Percentiles rank a stretch among this genome's conserved stretches.
Evolutionary conservation across 441 rosid species (phyloP).

Genomic region (Euphorbia corollata): DNA sequence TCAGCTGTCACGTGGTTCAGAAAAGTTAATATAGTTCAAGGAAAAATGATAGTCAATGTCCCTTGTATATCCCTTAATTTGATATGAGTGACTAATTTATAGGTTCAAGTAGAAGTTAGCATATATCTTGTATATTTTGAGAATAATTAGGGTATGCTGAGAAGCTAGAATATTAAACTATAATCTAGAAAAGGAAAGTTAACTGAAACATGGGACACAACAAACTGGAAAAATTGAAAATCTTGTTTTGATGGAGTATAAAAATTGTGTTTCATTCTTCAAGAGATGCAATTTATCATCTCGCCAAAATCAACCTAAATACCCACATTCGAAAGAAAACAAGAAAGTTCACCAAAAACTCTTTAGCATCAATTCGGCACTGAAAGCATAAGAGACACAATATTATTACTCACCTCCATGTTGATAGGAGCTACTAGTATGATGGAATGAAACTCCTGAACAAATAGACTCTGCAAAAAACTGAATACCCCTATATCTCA

Average conservation of each 20-base stretch:
- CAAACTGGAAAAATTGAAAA: not conserved
- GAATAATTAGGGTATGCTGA: not conserved
- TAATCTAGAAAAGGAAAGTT: not conserved
- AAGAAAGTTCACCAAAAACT: not conserved
- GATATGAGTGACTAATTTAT: not conserved
- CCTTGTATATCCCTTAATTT: not conserved
- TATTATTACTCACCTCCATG: slow-evolving; percentile 40
- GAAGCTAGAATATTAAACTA: not conserved
- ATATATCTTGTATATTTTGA: not conserved
- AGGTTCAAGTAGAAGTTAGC: not conserved
- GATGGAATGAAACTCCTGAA: slow-evolving; percentile 43
- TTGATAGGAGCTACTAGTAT: slow-evolving; percentile 28
- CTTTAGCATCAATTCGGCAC: slow-evolving; percentile 7
- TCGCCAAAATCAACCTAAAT: not conserved
- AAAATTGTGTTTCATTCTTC: not conserved
- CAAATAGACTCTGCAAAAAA: slow-evolving; percentile 75
- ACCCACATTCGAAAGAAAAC: not conserved
- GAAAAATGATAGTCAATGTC: not conserved
- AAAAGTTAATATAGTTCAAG: too few species aligned
- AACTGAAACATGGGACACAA: not conserved
- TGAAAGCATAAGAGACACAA: not conserved
- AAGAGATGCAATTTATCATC: not conserved
- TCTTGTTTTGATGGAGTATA: not conserved
- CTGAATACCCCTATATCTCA: slow-evolving; percentile 76
- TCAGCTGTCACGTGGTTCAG: too few species aligned